A percentile compares a stretch with the other conserved stretches of the same genome.
Conservation (phyloP, 1,284 basidiomycete species). For the Leccinum olivaceoglutinosum region DNA sequence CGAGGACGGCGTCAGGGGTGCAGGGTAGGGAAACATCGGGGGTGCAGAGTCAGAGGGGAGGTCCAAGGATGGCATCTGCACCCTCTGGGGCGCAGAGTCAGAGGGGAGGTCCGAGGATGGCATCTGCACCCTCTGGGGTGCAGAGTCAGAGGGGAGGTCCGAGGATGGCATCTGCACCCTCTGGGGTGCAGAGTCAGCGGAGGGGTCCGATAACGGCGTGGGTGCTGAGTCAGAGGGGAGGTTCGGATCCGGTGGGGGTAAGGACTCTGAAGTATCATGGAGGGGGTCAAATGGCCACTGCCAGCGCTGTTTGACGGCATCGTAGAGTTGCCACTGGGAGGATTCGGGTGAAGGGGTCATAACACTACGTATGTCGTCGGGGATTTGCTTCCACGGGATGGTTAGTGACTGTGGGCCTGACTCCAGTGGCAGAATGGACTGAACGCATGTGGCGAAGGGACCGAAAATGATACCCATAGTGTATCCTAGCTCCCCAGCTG, state of each 20-base stretch:
- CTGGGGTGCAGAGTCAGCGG: no score
- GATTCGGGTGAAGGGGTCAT: not conserved
- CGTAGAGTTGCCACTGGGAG: not conserved
- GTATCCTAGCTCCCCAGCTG: not conserved
- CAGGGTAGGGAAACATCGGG: no score
- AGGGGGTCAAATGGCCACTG: not conserved
- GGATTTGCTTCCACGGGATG: not conserved
- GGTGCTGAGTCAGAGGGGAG: not conserved
- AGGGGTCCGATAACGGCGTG: no score
- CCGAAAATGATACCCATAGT: not conserved
- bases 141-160: not conserved
- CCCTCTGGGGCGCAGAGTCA: no score
- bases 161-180: no score
- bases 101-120: no score
- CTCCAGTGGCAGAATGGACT: not conserved
- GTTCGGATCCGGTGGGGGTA: no score
- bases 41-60: no score
- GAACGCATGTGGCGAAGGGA: not conserved
- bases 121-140: no score
- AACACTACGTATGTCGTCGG: not conserved
- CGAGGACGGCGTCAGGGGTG: no score
- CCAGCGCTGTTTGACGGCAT: not conserved
- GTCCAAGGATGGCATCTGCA: no score
- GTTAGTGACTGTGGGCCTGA: not conserved
- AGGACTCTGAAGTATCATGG: not conserved